phyloP scores from a whole-genome alignment of 352 stramenopile genomes.

The Phytophthora pistaciae region DNA sequence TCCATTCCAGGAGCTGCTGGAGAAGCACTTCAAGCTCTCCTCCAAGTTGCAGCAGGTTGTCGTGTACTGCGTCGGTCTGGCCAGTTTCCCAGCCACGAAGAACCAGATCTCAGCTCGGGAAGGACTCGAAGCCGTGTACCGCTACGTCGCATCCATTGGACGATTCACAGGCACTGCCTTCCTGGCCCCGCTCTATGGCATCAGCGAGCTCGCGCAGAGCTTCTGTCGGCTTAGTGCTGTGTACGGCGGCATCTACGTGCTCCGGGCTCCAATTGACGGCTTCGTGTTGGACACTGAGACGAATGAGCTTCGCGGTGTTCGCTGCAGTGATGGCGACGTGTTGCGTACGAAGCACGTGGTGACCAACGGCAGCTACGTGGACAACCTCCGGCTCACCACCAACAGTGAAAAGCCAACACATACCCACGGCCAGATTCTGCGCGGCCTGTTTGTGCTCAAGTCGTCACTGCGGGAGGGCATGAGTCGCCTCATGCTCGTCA shows the following conservation, averaged over 20 bases:
- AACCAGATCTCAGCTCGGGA: slow-evolving; percentile 63
- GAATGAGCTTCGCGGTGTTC: slow-evolving; percentile 49
- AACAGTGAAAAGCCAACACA: slow-evolving; percentile 3
- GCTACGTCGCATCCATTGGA: slow-evolving; percentile 81
- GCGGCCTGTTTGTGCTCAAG: slow-evolving; percentile 66
- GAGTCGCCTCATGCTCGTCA: slow-evolving; percentile 70
- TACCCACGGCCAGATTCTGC: slow-evolving; percentile 53
- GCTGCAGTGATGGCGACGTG: slow-evolving; percentile 48
- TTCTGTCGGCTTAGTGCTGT: slow-evolving; percentile 90
- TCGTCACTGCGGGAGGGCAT: slow-evolving; percentile 47
- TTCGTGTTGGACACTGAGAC: slow-evolving; percentile 59
- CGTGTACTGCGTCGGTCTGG: slow-evolving; percentile 87
- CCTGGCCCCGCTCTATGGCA: slow-evolving; percentile 83
- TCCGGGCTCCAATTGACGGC: slow-evolving; percentile 66
- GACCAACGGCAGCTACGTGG: slow-evolving; percentile 62
- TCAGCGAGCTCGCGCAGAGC: slow-evolving; percentile 88
- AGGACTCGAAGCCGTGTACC: slow-evolving; percentile 64
- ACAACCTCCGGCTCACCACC: slow-evolving; percentile 31
- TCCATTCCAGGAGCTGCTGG: slow-evolving; percentile 78
- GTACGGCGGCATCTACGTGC: slow-evolving; percentile 89
- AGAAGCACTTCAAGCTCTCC: slow-evolving; percentile 79
- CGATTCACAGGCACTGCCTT: slow-evolving; percentile 90
- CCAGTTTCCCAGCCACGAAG: slow-evolving; percentile 57
- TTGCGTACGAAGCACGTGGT: slow-evolving; percentile 64
- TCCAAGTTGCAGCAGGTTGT: slow-evolving; percentile 83